Percentiles rank a stretch among this genome's conserved stretches.
Conservation (phyloP, 345 rosid species). For the Salix exigua region DNA sequence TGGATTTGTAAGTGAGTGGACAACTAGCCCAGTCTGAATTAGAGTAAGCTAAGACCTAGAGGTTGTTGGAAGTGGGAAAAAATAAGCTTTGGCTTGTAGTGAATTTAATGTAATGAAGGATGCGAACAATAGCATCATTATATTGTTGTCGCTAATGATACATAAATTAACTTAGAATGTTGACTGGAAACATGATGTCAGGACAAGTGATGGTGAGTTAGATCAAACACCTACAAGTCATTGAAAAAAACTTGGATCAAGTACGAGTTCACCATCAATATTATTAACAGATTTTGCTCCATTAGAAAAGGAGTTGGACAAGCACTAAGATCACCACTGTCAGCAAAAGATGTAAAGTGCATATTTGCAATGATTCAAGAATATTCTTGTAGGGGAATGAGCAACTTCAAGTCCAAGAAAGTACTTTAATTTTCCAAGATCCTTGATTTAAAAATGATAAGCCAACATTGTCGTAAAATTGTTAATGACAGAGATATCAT, state of each 20-base stretch:
- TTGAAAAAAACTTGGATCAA: neutral
- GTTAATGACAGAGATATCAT: no score
- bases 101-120: no score
- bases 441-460: neutral
- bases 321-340: neutral
- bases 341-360: neutral
- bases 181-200: no score
- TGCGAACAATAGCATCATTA: no score
- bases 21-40: neutral
- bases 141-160: no score
- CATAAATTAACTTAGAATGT: no score
- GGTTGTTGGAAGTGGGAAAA: neutral
- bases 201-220: no score
- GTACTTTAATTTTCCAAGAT: neutral
- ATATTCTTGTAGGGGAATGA: neutral
- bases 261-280: neutral
- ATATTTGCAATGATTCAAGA: neutral
- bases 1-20: neutral
- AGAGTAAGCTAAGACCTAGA: neutral
- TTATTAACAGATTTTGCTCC: neutral
- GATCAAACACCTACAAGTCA: no score
- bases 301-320: neutral
- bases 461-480: no score
- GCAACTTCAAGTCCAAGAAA: neutral
- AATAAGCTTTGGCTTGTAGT: neutral